A percentile compares a stretch with the other conserved stretches of the same genome.
phyloP scores from a whole-genome alignment of 257 asterid genomes.

The Solanum chilense region DNA sequence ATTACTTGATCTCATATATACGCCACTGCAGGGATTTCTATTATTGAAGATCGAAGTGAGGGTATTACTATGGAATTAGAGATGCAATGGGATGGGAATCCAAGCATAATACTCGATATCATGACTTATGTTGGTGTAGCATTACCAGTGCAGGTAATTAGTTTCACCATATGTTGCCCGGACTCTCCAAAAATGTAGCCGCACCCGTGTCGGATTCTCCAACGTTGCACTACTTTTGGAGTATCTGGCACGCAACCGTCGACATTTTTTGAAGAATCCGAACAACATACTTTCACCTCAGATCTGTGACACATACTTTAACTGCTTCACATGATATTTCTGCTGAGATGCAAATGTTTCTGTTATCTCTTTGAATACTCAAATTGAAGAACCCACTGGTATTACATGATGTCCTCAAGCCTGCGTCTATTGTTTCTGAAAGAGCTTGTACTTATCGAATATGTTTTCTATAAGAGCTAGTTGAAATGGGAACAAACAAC shows the following conservation, averaged over 20 bases:
- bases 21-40: constrained; percentile 44
- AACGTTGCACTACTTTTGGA: neutral
- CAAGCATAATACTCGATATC: constrained; percentile 70
- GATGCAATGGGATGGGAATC: constrained; percentile 96
- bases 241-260: neutral
- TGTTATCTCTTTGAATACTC: neutral
- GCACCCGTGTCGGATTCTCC: neutral
- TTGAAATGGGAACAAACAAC: neutral
- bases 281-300: neutral
- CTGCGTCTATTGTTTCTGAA: neutral
- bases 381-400: neutral
- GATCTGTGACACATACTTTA: neutral
- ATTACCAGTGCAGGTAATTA: constrained; percentile 67
- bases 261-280: neutral
- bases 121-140: constrained; percentile 85
- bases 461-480: neutral
- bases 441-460: neutral
- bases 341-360: neutral
- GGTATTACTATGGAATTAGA: constrained; percentile 83
- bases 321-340: neutral
- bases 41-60: constrained; percentile 44
- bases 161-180: neutral
- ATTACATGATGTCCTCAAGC: neutral
- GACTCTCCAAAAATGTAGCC: neutral
- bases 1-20: neutral